Base-by-base conservation (phyloP, 352 stramenopile genomes). In the Pythium aristosporum region DNA sequence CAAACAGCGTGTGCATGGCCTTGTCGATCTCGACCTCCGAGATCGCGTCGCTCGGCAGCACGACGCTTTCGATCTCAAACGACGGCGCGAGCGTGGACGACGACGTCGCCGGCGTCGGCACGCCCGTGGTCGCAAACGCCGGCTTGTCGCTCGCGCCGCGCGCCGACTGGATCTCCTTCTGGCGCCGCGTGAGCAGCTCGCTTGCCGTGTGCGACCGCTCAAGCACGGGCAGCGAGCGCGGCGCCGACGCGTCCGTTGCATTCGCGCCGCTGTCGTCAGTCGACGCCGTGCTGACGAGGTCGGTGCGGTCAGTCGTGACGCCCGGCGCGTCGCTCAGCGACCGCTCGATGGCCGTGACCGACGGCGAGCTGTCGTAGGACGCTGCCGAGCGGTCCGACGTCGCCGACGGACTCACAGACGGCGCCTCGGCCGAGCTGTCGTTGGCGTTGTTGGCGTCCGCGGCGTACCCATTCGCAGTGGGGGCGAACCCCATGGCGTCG, bases 21-120 rank as follows among this genome's bases (percentile, higher is more conserved):
- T 91, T 93, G 43, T 96, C 87, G 53, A 94, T 88, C 56, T 96
- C 87, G 5, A 88, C 59, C 49, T 92, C 83, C 20, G 80, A 85
- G 66, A 96, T 86, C 16, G 73, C 80, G 52, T 84, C 74, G 1
- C 72, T 69, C 9, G 87, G 87, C 13, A 96, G 69, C 56, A 71
- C 75, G 53, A 96, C 87, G 64, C 78, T 90, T 62, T 92, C 82
- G 56, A 96, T 94, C 74, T 96, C 87, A 60, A 92, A 90, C 32
- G 85, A 87, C 9, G 82, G 75, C 12, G 80, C 73, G 13, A 57
- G 50, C 50, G 50, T 57, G 21, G 39, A 57, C 30, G 51, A 25
- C 53, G 53, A 21, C 47, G 60, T 58, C 13, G 66, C 63, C 5
- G 79, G 76, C 12, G 70, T 73, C 2, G 77, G 10, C 9, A 32